Conservation (phyloP, 2,329 filamentous ascomycete species). For the Penicillium sp. region DNA sequence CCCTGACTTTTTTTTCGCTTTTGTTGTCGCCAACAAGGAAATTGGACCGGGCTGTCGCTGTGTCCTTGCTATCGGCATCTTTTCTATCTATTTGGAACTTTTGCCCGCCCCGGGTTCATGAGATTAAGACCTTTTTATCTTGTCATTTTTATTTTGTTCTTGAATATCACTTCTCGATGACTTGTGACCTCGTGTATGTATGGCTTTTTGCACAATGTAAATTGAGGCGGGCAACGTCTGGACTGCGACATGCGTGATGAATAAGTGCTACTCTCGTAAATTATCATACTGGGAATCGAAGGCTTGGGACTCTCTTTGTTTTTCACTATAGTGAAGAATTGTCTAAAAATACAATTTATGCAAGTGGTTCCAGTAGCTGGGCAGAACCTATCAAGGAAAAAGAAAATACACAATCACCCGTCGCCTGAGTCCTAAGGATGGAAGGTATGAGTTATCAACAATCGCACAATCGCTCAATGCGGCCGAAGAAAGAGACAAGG, state of each 20-base stretch:
- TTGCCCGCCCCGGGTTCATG: conserved; percentile 9
- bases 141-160: conserved; percentile 7
- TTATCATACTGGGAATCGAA: background rate
- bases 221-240: background rate
- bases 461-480: conserved; percentile 7
- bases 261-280: background rate
- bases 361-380: conserved; percentile 14
- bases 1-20: conserved; percentile 4
- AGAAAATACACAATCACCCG: conserved; percentile 14
- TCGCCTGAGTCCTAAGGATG: conserved; percentile 11
- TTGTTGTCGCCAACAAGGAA: conserved; percentile 6
- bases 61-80: conserved; percentile 9
- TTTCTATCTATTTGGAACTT: conserved; percentile 8
- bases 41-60: conserved; percentile 13
- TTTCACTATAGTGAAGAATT: conserved; percentile 17
- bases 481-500: conserved; percentile 1
- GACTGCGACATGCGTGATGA: background rate
- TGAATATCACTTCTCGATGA: conserved; percentile 6
- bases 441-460: conserved; percentile 14
- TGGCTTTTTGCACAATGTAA: conserved; percentile 7
- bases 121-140: conserved; percentile 13
- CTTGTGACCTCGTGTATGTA: conserved; percentile 4
- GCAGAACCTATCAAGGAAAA: conserved; percentile 5
- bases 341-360: conserved; percentile 32
- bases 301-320: conserved; percentile 5